These are phyloP conservation scores for Globisporangium yorkense DNA, from an alignment of 352 stramenopile genomes.

Conservation along the genomic window DNA sequence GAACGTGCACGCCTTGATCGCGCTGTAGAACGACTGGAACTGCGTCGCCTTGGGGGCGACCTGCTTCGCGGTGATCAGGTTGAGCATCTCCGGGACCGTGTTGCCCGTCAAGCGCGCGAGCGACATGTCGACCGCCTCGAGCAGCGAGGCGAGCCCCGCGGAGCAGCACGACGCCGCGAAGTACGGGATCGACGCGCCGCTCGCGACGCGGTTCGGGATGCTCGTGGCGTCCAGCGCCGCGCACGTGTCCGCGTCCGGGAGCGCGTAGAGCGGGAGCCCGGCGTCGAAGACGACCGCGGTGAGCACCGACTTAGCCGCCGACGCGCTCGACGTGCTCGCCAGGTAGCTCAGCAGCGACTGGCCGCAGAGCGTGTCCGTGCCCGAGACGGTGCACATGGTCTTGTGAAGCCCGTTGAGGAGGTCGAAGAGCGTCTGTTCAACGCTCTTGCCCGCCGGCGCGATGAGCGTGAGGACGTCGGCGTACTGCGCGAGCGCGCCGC, in stretches of 20 bases:
- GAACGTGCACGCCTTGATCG: conserved; percentile 38
- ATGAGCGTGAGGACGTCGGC: conserved; percentile 42
- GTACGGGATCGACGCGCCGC: conserved; percentile 27
- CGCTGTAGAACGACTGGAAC: conserved; percentile 37
- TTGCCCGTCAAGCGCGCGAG: conserved; percentile 38
- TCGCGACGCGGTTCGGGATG: conserved; percentile 33
- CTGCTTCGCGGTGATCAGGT: conserved; percentile 38
- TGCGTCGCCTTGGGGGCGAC: conserved; percentile 14
- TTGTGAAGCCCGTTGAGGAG: conserved; percentile 51
- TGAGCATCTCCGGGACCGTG: conserved; percentile 44
- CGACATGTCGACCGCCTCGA: conserved; percentile 45
- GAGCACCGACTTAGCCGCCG: conserved; percentile 32
- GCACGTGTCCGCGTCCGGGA: conserved; percentile 34
- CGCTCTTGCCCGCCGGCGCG: conserved; percentile 34
- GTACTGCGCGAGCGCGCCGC: conserved; percentile 35
- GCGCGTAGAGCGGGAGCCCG: conserved; percentile 42
- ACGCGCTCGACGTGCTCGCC: conserved; percentile 16
- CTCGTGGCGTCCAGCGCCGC: conserved; percentile 28
- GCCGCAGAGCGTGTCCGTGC: conserved; percentile 27
- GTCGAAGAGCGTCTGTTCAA: conserved; percentile 32
- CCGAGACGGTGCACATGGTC: conserved; percentile 38
- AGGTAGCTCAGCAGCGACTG: conserved; percentile 38
- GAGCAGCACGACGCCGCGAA: conserved; percentile 46
- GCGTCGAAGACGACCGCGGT: conserved; percentile 34
- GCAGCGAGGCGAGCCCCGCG: conserved; percentile 24